Base-by-base conservation (phyloP, 306 rosid species). In the Rosa persica region DNA sequence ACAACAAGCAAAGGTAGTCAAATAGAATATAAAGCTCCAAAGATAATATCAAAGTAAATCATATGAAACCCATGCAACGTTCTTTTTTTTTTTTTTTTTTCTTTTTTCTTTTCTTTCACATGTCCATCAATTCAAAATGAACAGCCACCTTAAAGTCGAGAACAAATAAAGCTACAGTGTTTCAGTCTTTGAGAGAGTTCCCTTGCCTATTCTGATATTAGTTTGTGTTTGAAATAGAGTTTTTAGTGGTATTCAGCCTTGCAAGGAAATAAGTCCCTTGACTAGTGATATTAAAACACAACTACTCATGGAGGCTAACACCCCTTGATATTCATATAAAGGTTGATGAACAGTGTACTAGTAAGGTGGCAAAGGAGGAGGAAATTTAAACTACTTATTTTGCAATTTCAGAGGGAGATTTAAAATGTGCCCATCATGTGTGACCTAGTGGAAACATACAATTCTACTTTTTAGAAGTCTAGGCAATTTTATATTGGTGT, bases 281-380 rank as follows among this genome's bases (percentile, higher is more conserved):
- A 65, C 7, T 65, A 66, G 44, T 38, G 38, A 38, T 38, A 20
- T 7, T 39, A 38, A 36, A 38, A 38, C 42, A 62, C 40, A 62
- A 64, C n/a, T 4, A 4, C n/a, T 38, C 25, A n/a, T 66, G 71
- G 71, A 65, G 23, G 12, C 22, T 12, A 34, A 65, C 12, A 34
- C 12, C 46, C 12, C 2, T 65, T 5, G 16, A 34, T 16, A 17
- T 12, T 61, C 70, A 16, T 64, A 64, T 30, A 8, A 17, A 17
- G 47, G 71, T 39, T 39, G 17, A 67, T 4, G 46, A 67, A 42
- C 48, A 38, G 71, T 36, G 22, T 34, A 64, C 43, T 64, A 34
- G 69, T 64, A 64, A 64, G 22, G 22, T 64, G 69, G 43, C 40
- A 64, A 36, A 64, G 69, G n/a, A 64, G 40, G 40, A 64, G 42